Evolutionary conservation across 768 basidiomycete genomes (phyloP), one percentile per base, ranked within the genome.

Genomic region (Cystobasidiopsis lactophilus): DNA sequence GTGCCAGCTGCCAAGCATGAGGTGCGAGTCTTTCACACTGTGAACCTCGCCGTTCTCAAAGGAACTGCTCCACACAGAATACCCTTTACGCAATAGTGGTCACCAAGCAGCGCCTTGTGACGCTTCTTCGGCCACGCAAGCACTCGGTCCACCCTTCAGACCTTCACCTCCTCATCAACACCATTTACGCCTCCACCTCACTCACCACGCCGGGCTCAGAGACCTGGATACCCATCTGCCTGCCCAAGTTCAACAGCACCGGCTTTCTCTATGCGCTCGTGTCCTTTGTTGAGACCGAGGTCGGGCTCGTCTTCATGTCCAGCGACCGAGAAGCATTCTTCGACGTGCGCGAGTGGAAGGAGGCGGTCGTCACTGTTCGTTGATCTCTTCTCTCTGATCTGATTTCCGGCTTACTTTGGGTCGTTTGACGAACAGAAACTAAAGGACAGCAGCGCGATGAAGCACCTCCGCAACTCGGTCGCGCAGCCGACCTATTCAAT

Each of bases 201-300:
- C 63, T 81, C 79, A 2, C 77, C 79, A 9, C 80, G 57, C 59
- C 56, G 1, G 79, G 60, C 5, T 72, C 85, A 5, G 82, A 88
- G 14, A 80, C 81, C 5, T 98, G 88, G 85, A 75, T 96, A 7
- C 93, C 93, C 2, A 75, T 98, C 44, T 96, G 93, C 65, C 74
- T 98, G 2, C 91, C 93, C 0, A 88, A 86, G 65, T 96, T 84
- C 71, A 85, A 95, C 62, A 72, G 84, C 0, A 69, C 77, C 3
- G 80, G 80, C 1, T 95, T 95, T 66, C 78, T 91, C 26, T 85
- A 98, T 64, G 82, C 85, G 13, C 93, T 89, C 60, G 74, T 95
- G 50, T 63, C 63, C 43, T 70, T 62, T 52, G 38, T 66, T 10
- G 44, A 52, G 16, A 7, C 3, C 5, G 31, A 66, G 24, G 70